Evolutionary conservation across 163 green algal species (phyloP).

Genomic region (Coccomyxa subellipsoidea): DNA sequence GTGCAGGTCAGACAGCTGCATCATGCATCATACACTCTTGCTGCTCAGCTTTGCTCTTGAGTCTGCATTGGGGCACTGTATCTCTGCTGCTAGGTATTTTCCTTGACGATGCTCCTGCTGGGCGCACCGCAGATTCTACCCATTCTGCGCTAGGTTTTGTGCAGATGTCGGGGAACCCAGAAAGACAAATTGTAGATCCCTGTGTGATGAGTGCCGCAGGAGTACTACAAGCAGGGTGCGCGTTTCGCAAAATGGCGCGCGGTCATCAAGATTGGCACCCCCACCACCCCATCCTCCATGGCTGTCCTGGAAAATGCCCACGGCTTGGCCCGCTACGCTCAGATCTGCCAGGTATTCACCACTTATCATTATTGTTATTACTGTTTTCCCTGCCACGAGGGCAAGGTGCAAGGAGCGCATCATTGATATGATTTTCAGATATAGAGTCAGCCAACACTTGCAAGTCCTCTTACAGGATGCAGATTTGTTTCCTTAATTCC

Average conservation of each 20-base stretch:
- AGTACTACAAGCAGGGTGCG: constrained; percentile 71
- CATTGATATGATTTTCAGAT: too few relatives aligned
- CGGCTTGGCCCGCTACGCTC: constrained; percentile 85
- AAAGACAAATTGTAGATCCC: neutral
- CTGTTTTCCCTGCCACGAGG: neutral
- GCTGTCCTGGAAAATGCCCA: constrained; percentile 84
- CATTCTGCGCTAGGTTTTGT: too few relatives aligned
- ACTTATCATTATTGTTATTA: neutral
- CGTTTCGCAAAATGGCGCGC: constrained; percentile 88
- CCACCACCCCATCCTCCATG: constrained; percentile 53
- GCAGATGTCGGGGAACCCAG: neutral
- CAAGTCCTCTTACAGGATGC: too few relatives aligned
- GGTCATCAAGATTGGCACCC: constrained; percentile 81
- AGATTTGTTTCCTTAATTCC: too few relatives aligned
- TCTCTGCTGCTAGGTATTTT: too few relatives aligned
- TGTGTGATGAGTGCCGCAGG: neutral
- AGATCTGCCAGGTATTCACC: constrained; percentile 62
- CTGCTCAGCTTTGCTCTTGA: too few relatives aligned
- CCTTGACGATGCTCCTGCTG: too few relatives aligned
- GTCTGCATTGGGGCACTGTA: too few relatives aligned
- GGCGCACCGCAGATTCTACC: too few relatives aligned
- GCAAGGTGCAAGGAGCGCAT: too few relatives aligned
- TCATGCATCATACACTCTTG: neutral
- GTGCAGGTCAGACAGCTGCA: constrained; percentile 30
- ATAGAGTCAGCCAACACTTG: too few relatives aligned